Base-by-base conservation (phyloP, 108 stramenopile species). In the Discostella stelligeroides region DNA sequence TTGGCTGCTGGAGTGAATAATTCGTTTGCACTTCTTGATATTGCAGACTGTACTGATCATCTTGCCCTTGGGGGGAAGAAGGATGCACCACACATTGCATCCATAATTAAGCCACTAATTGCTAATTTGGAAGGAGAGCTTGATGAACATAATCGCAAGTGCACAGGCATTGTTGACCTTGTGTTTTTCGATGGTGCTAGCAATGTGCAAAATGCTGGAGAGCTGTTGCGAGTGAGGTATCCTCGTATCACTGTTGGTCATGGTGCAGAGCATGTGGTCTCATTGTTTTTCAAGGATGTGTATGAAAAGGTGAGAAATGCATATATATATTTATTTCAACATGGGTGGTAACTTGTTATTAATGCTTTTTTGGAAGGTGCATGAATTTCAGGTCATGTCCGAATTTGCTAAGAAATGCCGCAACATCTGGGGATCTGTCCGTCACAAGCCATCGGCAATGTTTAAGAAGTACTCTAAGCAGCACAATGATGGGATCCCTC, bases 181-280 rank as follows among this genome's bases (percentile, higher is more conserved):
- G 24, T 53, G 14, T 55, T 67, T 57, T 67, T 67, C 42, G 66
- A 67, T 67, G 51, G 66, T n/a, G 66, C 66, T 4, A 55, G 3
- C 12, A 67, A 54, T 30, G 53, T 67, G 3, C 66, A 67, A 23
- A 67, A 67, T 38, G 66, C 56, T 15, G 66, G 53, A 17, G 7
- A 21, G 15, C 54, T 67, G 40, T 48, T 66, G 45, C 14, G 20
- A 13, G 50, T n/a, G 39, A 18, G 20, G n/a, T 55, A 55, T 57
- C 66, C 66, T 28, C 21, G 41, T 30, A 34, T 38, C 38, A 67
- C 66, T 21, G 37, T 55, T 42, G 25, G 45, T 18, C 66, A 67
- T 54, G 66, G 66, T 7, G 30, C 50, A 3, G 66, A 67, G 27
- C 66, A 67, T 43, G 53, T 55, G 10, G 18, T 25, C 24, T 67